These are phyloP conservation scores for Kalmanozyma brasiliensis DNA, from an alignment of 1,284 basidiomycete species.

Conservation along the genomic window DNA sequence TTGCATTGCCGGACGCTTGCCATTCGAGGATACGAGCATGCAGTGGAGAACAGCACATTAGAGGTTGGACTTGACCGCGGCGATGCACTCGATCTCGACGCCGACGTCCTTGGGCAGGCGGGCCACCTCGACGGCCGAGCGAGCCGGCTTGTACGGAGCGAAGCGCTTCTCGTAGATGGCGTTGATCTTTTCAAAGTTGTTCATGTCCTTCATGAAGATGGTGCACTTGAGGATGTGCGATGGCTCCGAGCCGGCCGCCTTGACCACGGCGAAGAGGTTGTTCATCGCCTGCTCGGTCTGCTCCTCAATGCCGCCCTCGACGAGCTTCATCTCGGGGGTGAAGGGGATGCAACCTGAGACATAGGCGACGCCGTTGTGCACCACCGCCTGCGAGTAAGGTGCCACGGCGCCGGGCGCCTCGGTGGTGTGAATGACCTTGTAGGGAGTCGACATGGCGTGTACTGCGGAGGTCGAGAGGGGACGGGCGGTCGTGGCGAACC, in stretches of 20 bases:
- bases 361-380: slow-evolving; percentile 83
- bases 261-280: slow-evolving; percentile 85
- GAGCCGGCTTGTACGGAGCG: slow-evolving; percentile 80
- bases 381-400: slow-evolving; percentile 76
- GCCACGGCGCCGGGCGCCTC: slow-evolving; percentile 66
- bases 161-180: slow-evolving; percentile 68
- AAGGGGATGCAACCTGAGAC: slow-evolving; percentile 90
- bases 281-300: slow-evolving; percentile 86
- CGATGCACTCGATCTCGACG: slow-evolving; percentile 92
- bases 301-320: slow-evolving; percentile 79
- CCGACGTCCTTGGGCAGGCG: slow-evolving; percentile 81
- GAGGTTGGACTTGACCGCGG: slow-evolving; percentile 67
- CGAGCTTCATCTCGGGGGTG: slow-evolving; percentile 79
- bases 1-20: too few species aligned
- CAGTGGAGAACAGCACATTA: slow-evolving; percentile 1
- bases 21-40: too few species aligned
- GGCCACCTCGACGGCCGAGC: slow-evolving; percentile 79
- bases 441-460: slow-evolving; percentile 43
- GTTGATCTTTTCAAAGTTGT: slow-evolving; percentile 88
- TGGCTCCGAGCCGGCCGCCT: slow-evolving; percentile 75
- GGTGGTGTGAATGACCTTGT: slow-evolving; percentile 62
- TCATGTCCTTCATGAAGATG: slow-evolving; percentile 93
- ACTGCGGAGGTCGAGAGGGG: slow-evolving; percentile 9
- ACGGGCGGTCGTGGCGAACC: too few species aligned
- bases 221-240: slow-evolving; percentile 57